Evolutionary conservation across 1,284 basidiomycete genomes (phyloP).

Genomic region (Paramarasmius palmivorus): DNA sequence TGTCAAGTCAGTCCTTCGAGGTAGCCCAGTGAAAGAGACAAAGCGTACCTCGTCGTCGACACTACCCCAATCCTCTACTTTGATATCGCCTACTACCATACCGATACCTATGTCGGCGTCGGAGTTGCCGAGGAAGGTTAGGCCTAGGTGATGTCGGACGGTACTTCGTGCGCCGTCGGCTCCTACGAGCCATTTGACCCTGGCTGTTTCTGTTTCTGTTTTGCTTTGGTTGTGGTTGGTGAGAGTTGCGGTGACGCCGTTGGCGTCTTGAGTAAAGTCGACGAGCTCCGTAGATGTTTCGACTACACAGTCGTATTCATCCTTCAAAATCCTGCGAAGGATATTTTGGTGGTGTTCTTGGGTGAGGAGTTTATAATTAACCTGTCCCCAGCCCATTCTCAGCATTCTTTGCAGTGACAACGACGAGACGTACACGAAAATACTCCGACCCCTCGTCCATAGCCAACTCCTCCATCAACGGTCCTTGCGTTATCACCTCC

Average conservation of each 20-base stretch:
- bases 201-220: constrained; percentile 4
- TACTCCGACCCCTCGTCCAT: background rate
- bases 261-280: constrained; percentile 33
- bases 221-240: constrained; percentile 25
- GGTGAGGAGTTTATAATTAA: constrained; percentile 27
- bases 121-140: background rate
- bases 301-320: constrained; percentile 28
- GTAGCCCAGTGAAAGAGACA: background rate
- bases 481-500: background rate
- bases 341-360: constrained; percentile 39
- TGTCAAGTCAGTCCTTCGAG: background rate
- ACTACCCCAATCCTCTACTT: background rate
- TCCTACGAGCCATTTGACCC: constrained; percentile 11
- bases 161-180: constrained; percentile 15
- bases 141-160: constrained; percentile 14
- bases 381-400: constrained; percentile 14
- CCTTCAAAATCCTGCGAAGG: constrained; percentile 31
- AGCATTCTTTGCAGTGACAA: constrained; percentile 15
- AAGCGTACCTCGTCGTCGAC: background rate
- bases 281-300: constrained; percentile 39
- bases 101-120: background rate
- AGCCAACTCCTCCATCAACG: background rate
- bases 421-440: too few species aligned
- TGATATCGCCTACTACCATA: background rate
- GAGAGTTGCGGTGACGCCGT: constrained; percentile 33